These are phyloP conservation scores for Calamus simplicifolius DNA, from an alignment of 176 grass and related monocot species.

Conservation along the genomic window DNA sequence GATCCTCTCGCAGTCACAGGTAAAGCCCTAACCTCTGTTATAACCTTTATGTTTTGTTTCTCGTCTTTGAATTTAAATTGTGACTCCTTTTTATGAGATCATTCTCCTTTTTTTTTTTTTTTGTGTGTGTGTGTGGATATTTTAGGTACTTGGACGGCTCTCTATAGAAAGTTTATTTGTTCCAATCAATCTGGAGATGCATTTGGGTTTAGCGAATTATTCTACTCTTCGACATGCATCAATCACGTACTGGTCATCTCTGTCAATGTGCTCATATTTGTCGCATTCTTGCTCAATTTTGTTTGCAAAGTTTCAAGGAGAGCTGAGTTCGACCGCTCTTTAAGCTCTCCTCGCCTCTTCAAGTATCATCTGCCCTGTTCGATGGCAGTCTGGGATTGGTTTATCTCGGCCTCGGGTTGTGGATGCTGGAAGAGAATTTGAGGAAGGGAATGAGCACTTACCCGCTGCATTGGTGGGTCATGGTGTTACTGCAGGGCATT, in stretches of 20 bases:
- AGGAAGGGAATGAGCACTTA: constrained; percentile 9
- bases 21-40: constrained; percentile 7
- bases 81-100: background rate
- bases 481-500: constrained; percentile 38
- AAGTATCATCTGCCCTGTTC: constrained; percentile 20
- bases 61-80: background rate
- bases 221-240: constrained; percentile 58
- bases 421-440: constrained; percentile 42
- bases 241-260: constrained; percentile 44
- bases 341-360: constrained; percentile 16
- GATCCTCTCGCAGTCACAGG: constrained; percentile 26
- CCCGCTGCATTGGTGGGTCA: constrained; percentile 45
- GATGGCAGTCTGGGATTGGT: constrained; percentile 40
- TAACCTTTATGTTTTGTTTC: background rate
- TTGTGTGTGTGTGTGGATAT: background rate
- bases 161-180: constrained; percentile 38
- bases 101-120: background rate
- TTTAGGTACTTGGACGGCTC: constrained; percentile 35
- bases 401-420: constrained; percentile 38
- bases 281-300: constrained; percentile 28
- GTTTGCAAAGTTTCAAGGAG: constrained; percentile 33
- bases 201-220: constrained; percentile 21
- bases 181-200: constrained; percentile 12
- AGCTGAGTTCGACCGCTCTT: constrained; percentile 11
- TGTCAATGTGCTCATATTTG: constrained; percentile 4